These are phyloP conservation scores for Bifiguratus adelaidae DNA, from an alignment of 192 early-diverging fungal genomes.

Conservation along the genomic window DNA sequence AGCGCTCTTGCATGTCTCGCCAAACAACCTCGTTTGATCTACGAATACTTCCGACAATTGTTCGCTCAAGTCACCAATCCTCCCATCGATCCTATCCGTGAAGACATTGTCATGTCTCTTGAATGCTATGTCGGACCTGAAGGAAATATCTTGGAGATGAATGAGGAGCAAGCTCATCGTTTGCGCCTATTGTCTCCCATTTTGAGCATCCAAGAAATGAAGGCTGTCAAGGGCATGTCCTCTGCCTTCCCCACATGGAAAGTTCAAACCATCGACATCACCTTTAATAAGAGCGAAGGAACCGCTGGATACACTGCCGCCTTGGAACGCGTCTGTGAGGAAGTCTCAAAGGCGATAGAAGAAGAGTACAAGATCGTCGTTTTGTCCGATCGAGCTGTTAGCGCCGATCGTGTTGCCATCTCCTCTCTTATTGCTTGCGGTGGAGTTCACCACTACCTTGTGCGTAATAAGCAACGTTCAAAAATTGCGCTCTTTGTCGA, in stretches of 20 bases:
- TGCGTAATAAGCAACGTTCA: slow-evolving; percentile 78
- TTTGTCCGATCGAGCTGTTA: slow-evolving; percentile 64
- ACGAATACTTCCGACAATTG: slow-evolving; percentile 96
- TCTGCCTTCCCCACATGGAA: slow-evolving; percentile 61
- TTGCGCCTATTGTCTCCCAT: slow-evolving; percentile 81
- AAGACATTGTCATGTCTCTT: slow-evolving; percentile 96
- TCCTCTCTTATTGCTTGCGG: slow-evolving; percentile 83
- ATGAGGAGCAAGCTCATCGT: slow-evolving; percentile 65
- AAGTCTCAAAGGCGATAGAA: slow-evolving; percentile 73
- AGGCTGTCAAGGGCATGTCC: slow-evolving; percentile 63
- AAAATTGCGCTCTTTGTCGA: slow-evolving; percentile 83
- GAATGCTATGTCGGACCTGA: slow-evolving; percentile 90
- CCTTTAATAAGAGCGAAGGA: slow-evolving; percentile 68
- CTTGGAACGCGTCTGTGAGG: slow-evolving; percentile 80
- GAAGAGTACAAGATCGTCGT: slow-evolving; percentile 74
- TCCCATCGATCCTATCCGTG: slow-evolving; percentile 98
- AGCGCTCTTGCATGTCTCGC: slow-evolving; percentile 89
- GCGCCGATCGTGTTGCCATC: slow-evolving; percentile 59
- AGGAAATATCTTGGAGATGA: slow-evolving; percentile 87
- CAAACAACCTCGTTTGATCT: slow-evolving; percentile 75
- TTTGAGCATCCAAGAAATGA: slow-evolving; percentile 73
- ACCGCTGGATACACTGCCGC: slow-evolving; percentile 62
- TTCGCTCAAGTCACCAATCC: slow-evolving; percentile 99
- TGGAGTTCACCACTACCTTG: slow-evolving; percentile 89
- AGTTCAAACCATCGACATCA: slow-evolving; percentile 78